Base-by-base conservation (phyloP, 306 rosid genomes). In the Quercus rubra region DNA sequence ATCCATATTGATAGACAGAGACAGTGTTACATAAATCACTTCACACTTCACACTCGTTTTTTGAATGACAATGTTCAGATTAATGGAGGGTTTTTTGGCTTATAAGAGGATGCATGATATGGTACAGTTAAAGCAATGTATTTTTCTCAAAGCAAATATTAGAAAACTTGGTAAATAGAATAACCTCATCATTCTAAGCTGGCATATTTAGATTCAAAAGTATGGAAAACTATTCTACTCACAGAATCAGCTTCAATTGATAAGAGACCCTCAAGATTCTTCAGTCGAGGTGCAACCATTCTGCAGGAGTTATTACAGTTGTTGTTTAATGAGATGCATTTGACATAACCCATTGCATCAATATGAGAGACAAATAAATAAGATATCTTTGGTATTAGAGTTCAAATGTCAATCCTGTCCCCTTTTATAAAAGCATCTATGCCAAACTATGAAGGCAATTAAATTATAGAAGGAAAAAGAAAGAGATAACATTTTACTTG, bases 181-280 rank as follows among this genome's bases (percentile, higher is more conserved):
- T 6, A 56, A 59, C 54, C 67, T 23, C 49, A 62, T 52, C 46
- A 8, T 19, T 35, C 17, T 33, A 18, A 67, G 18, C 72, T 3
- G 5, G 17, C 27, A 33, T 33, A 33, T 67, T 67, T 67, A 63
- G 66, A 20, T 62, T 58, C 28, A 55, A 55, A 25, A 64, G 61
- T 28, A 27, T 19, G 20, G 23, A 77, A 80, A 55, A 41, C 12
- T n/a, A 81, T 76, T 49, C 19, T 55, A 85, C 93, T 91, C 76
- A 89, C 93, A 59, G 83, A 28, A 46, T 58, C 77, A 28, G 75
- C 54, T 78, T 85, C 79, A 51, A 76, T 51, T 4, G 88, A 72
- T 46, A 87, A 38, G 70, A 89, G 87, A 73, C 96, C 93, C 70
- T 91, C 90, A 49, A 91, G 83, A 61, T 87, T 89, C 92, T 77